Percentiles rank a stretch among this genome's conserved stretches.
phyloP scores from a whole-genome alignment of 208 protist genomes.

The Wallacemonas sp. region DNA sequence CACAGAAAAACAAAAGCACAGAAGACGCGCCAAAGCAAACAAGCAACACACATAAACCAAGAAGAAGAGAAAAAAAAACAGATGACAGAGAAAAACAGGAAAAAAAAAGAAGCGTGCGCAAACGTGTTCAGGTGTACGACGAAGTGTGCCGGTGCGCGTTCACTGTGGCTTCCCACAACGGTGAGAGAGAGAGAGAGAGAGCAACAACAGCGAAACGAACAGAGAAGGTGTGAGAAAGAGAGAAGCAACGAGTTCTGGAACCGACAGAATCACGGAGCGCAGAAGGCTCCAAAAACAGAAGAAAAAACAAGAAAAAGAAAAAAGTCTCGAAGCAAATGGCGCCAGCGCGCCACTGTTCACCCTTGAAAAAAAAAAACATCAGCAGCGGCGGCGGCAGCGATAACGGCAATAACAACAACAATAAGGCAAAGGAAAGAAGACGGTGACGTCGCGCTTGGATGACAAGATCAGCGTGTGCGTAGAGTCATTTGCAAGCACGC shows the following conservation, averaged over 20 bases:
- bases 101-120: conserved; percentile 1
- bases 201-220: not conserved
- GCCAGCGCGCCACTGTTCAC: no score
- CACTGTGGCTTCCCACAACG: no score
- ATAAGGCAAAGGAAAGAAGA: conserved; percentile 7
- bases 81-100: not conserved
- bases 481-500: no score
- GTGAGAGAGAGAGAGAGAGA: no score
- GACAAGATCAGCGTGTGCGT: no score
- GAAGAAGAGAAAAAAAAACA: conserved; percentile 9
- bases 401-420: conserved; percentile 2
- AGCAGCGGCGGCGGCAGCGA: no score
- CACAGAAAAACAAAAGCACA: no score
- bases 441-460: no score
- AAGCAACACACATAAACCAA: not conserved
- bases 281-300: not conserved
- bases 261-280: no score
- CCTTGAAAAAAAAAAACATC: no score
- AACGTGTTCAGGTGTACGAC: not conserved
- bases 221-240: not conserved
- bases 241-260: not conserved
- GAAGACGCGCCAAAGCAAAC: not conserved
- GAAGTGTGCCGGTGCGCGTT: no score
- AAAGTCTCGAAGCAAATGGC: not conserved
- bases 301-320: conserved; percentile 15